Percentiles rank a stretch among this genome's conserved stretches.
These are phyloP conservation scores for Bondarzewia mesenterica DNA, from an alignment of 1,284 basidiomycete species.

Conservation along the genomic window DNA sequence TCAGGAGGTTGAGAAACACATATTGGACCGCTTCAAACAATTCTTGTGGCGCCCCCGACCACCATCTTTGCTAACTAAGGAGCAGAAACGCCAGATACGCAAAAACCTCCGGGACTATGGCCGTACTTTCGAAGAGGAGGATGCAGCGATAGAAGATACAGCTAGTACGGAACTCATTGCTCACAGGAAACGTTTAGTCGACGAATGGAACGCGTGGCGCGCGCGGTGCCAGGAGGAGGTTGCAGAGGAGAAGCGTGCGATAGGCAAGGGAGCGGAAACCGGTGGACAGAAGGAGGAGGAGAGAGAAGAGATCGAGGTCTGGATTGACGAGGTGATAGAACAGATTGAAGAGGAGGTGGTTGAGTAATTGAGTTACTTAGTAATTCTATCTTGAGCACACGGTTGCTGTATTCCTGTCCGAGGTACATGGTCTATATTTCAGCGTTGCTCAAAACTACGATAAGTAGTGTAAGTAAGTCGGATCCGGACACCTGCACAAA, in stretches of 20 bases:
- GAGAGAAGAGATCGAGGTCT: constrained; percentile 84
- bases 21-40: constrained; percentile 96
- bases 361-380: constrained; percentile 24
- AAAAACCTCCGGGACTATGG: constrained; percentile 92
- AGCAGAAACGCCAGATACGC: constrained; percentile 80
- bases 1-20: constrained; percentile 82
- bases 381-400: neutral
- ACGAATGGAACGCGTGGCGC: constrained; percentile 99
- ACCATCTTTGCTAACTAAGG: constrained; percentile 78
- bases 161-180: constrained; percentile 92
- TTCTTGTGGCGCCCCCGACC: constrained; percentile 98
- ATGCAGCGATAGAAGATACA: constrained; percentile 91
- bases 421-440: neutral
- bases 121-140: constrained; percentile 92
- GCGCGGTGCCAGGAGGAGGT: constrained; percentile 50
- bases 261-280: constrained; percentile 24
- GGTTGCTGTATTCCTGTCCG: neutral
- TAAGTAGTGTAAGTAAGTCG: neutral
- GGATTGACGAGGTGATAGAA: constrained; percentile 87
- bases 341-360: constrained; percentile 79
- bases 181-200: constrained; percentile 83
- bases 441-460: neutral
- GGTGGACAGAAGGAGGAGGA: constrained; percentile 44
- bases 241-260: constrained; percentile 33
- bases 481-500: neutral